Evolutionary conservation across 73 alveolate genomes (phyloP), one percentile per base, ranked within the genome.

Genomic region (Uronychia setigera): DNA sequence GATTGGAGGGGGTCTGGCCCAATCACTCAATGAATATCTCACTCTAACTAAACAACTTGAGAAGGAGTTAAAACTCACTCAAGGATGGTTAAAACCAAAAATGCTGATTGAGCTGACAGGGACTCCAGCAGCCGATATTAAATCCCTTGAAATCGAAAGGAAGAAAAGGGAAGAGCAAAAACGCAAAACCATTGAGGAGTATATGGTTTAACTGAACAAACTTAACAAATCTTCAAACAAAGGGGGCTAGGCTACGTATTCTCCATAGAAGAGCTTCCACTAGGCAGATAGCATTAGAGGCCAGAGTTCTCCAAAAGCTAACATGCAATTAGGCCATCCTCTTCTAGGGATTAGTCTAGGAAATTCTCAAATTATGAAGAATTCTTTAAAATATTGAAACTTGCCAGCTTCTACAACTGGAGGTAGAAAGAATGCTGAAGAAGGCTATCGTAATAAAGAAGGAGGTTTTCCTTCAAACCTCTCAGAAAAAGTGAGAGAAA

Each of bases 11-110:
- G 80, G 32, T 30, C 60, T 87, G 25, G 89, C 76, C 25, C 32
- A 31, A 28, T 59, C 88, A 9, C 25, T 87, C 28, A 30, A 25
- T 5, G 80, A 87, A 75, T 87, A 87, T 77, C 58, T 74, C 57
- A 0, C 13, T 1, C n/a, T 80, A 9, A 30, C 77, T 26, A 80
- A 80, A 74, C 58, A 80, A 74, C 80, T 87, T 67, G 89, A 87
- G 57, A 80, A 80, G 34, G 93, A 87, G 57, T 27, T 81, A 14
- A 84, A 59, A 27, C 34, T 87, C 0, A 80, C 93, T 32, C 74
- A 81, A 31, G 93, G 93, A 0, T 87, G 93, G 93, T 33, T 87
- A 11, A 87, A 87, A 35, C 93, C 93, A 46, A 80, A 81, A 32
- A 29, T 87, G 59, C 81, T 87, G 29, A 35, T 87, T 14, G 89